Evolutionary conservation across 2,329 filamentous ascomycete genomes (phyloP), one percentile per base, ranked within the genome.

Genomic region (Botrytis elliptica): DNA sequence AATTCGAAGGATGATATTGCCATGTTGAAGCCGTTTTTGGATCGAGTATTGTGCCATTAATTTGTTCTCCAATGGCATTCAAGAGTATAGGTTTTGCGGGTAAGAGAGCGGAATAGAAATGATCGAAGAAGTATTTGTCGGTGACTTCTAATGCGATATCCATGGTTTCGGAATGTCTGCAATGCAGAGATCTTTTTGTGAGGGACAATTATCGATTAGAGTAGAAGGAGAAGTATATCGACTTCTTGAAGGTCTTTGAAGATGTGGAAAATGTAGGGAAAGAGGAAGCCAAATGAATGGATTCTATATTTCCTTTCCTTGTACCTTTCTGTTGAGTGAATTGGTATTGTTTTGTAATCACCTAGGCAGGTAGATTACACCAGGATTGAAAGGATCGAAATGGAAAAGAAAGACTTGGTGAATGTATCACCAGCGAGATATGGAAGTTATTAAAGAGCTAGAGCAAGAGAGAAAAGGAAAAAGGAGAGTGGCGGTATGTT

Each of bases 81-180:
- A 87, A 88, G 29, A 85, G 86, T 42, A 85, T 85, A 20, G 85
- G 83, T 44, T 84, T 85, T 64, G 85, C 85, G 12, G 95, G 94
- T n/a, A 93, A 85, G 9, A 92, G 78, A 52, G 84, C 86, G 68
- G 94, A 91, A 82, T 97, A 98, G 74, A 92, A 79, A 78, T 91
- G 89, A 84, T 98, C 95, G 83, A 92, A 92, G 76, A 95, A 80
- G 80, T 92, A 93, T 79, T 91, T 93, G 84, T 98, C 95, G 83
- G 89, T 88, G 75, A 95, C 79, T 84, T 98, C 95, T 77, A 98
- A 91, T 64, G 96, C 90, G 84, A 98, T 90, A 86, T 98, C 95
- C 95, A 98, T 98, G 83, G 42, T 18, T 60, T 25, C 52, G 1
- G 52, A 68, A 18, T 55, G 52, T 44, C 67, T 18, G 49, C 12